Percentiles rank a stretch among this genome's conserved stretches.
Conservation (phyloP, 371 early-diverging fungal species). For the Rhizopus delemar region DNA sequence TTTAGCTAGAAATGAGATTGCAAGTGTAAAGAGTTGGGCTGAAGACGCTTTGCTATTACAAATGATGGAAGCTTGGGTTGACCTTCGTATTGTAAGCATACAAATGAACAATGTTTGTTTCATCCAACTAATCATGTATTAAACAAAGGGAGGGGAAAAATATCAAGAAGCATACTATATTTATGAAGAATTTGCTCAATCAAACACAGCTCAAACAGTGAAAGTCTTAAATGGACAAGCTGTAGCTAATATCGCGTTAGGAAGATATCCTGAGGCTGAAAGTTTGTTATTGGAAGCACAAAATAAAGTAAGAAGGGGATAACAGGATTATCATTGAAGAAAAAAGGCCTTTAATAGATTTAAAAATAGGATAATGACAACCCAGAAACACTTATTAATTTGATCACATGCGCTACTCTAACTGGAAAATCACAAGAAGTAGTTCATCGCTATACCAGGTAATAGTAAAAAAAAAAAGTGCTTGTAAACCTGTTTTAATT, state of each 20-base stretch:
- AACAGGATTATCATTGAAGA: background rate
- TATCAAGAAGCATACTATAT: slow-evolving; percentile 89
- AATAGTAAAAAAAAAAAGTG: slow-evolving; percentile 18
- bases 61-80: slow-evolving; percentile 91
- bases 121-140: background rate
- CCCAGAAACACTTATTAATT: slow-evolving; percentile 87
- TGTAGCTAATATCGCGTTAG: slow-evolving; percentile 79
- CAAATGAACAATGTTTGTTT: background rate
- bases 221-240: slow-evolving; percentile 85
- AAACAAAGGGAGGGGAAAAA: slow-evolving; percentile 71
- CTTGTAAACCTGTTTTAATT: background rate
- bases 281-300: slow-evolving; percentile 80
- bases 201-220: slow-evolving; percentile 69
- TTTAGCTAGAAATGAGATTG: slow-evolving; percentile 82
- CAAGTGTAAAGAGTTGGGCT: slow-evolving; percentile 76
- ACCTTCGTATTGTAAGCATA: slow-evolving; percentile 60
- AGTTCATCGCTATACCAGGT: slow-evolving; percentile 67
- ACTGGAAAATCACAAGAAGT: slow-evolving; percentile 73
- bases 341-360: background rate
- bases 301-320: slow-evolving; percentile 53
- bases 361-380: slow-evolving; percentile 65
- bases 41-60: slow-evolving; percentile 92
- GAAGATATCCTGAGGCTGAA: slow-evolving; percentile 86
- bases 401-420: slow-evolving; percentile 71
- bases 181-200: slow-evolving; percentile 90